These are phyloP conservation scores for Sindora glabra DNA, from an alignment of 306 rosid genomes.

Conservation along the genomic window DNA sequence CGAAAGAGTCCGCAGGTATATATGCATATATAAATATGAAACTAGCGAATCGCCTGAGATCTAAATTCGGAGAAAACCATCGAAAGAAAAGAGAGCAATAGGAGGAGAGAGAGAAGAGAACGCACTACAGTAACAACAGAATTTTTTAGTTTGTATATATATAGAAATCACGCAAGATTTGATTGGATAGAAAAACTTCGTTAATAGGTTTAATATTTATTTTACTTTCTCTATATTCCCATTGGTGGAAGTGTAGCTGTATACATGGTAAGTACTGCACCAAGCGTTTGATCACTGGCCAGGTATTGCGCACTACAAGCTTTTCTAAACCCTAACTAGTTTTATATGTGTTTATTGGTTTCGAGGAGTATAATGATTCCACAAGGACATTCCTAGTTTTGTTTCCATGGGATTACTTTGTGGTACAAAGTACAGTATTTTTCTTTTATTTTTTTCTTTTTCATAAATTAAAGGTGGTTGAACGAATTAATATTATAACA, in stretches of 20 bases:
- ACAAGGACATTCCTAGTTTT: slow-evolving; percentile 8
- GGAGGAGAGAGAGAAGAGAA: slow-evolving; percentile 7
- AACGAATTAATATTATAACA: no score
- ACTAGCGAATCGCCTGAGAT: slow-evolving; percentile 25
- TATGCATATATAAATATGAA: not conserved
- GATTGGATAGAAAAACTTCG: slow-evolving; percentile 14
- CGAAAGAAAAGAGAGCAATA: slow-evolving; percentile 9
- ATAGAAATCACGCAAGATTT: not conserved
- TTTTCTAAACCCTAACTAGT: slow-evolving; percentile 52
- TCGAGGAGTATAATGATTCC: not conserved
- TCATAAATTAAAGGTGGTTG: no score
- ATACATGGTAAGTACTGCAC: slow-evolving; percentile 29
- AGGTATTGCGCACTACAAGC: slow-evolving; percentile 33
- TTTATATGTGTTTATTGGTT: slow-evolving; percentile 16
- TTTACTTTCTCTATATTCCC: slow-evolving; percentile 16
- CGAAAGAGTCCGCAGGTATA: no score
- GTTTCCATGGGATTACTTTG: not conserved
- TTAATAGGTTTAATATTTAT: not conserved
- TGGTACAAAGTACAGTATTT: no score
- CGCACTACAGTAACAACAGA: slow-evolving; percentile 21
- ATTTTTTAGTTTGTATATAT: slow-evolving; percentile 26
- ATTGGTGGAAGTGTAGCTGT: slow-evolving; percentile 59
- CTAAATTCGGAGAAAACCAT: slow-evolving; percentile 3
- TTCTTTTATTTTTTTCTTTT: no score
- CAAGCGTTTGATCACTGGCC: slow-evolving; percentile 10